Evolutionary conservation across 441 rosid species (phyloP), one percentile per base, ranked within the genome.

Genomic region (Sinapis alba): DNA sequence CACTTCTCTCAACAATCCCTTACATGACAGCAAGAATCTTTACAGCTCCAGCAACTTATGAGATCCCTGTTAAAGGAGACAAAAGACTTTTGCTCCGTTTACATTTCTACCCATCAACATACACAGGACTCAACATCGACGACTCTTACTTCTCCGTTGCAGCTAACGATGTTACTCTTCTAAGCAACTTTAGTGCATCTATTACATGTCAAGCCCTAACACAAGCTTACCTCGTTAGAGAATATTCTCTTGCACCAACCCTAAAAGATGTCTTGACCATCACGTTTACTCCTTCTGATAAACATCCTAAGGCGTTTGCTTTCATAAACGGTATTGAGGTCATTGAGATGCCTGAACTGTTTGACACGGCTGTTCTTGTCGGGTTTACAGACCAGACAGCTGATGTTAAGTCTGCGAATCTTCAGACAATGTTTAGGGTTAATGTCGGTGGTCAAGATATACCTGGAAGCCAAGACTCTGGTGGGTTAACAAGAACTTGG

Each of bases 11-110:
- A 0, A 77, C 84, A 3, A 68, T 89, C 15, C 98, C 96, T 5
- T 94, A 88, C 78, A 87, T 90, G 97, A 81, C 87, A 2, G 91
- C 91, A 27, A 86, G 97, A 72, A 83, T 91, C 71, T 94, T 90
- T 74, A 78, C 83, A 10, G 76, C 88, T 19, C 82, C 76, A 1
- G 82, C 88, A 6, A 80, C 88, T 0, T 91, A 88, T 41, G 75
- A 74, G 26, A 85, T 91, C 58, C 76, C 93, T 0, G 80, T 89
- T 30, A 73, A 86, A 21, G 58, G 80, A 7, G 77, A 75, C 38
- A 62, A 71, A 20, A 88, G 97, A 11, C 76, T 78, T 63, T 76
- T 88, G 87, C 75, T 94, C 62, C 82, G 97, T 62, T 76, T 94
- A 60, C 88, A 94, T 82, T 90, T 94, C 54, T 91, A 90, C 61